Conservation (phyloP, 192 early-diverging fungal genomes). For the Phlyctochytrium bullatum region DNA sequence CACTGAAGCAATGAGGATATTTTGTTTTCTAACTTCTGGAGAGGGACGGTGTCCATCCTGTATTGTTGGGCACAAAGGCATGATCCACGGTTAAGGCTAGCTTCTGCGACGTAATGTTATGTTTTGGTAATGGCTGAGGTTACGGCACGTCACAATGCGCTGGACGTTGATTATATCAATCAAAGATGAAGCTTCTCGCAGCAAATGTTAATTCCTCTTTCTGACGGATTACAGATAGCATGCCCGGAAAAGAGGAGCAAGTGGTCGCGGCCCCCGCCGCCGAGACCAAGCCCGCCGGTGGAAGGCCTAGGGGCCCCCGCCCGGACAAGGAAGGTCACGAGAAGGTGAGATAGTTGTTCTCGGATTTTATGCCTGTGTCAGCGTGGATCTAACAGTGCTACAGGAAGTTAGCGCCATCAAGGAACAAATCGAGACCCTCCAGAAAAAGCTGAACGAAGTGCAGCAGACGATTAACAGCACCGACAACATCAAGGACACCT, state of each 20-base stretch:
- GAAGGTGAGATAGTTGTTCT: conserved; percentile 19
- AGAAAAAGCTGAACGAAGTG: conserved; percentile 52
- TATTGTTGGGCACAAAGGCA: no score
- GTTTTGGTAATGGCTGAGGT: no score
- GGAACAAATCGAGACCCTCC: conserved; percentile 52
- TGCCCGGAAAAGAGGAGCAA: neutral
- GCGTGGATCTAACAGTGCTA: neutral
- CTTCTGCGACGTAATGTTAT: no score
- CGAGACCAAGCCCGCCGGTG: conserved; percentile 25
- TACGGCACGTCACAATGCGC: no score
- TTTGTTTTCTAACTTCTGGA: no score
- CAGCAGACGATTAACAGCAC: conserved; percentile 55
- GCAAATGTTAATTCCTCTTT: no score
- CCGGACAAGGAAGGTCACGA: conserved; percentile 53
- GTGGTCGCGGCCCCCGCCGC: conserved; percentile 12
- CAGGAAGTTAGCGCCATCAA: conserved; percentile 50
- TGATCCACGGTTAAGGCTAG: no score
- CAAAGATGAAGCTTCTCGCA: no score
- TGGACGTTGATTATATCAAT: no score
- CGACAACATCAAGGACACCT: conserved; percentile 54
- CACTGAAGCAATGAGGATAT: no score
- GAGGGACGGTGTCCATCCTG: no score
- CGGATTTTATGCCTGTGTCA: neutral
- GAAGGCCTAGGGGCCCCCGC: conserved; percentile 13
- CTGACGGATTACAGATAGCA: no score